Conservation (phyloP, 306 rosid species). For the Medicago lupulina region DNA sequence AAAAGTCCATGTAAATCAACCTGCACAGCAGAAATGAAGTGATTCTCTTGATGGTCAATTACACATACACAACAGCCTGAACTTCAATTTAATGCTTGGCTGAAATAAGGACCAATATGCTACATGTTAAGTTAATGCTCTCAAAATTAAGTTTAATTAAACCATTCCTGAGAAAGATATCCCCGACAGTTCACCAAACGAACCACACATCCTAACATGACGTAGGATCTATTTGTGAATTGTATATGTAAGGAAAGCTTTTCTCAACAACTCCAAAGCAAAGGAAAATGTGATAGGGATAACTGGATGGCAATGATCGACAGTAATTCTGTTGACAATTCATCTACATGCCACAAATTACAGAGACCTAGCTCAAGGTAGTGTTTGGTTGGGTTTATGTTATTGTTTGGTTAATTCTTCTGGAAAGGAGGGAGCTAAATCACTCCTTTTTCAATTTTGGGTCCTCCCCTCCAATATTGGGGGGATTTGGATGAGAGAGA, state of each 20-base stretch:
- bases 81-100: background rate
- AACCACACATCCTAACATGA: background rate
- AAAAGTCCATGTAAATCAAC: slow-evolving; percentile 77
- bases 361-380: background rate
- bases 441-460: background rate
- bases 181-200: background rate
- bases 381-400: background rate
- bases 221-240: background rate
- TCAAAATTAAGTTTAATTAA: background rate
- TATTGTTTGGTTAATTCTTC: slow-evolving; percentile 4
- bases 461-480: background rate
- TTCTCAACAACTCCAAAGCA: background rate
- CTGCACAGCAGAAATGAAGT: slow-evolving; percentile 51
- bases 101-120: slow-evolving; percentile 5
- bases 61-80: background rate
- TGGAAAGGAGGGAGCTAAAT: background rate
- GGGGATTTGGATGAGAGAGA: background rate
- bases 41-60: slow-evolving; percentile 15
- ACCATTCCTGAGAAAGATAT: background rate
- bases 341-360: background rate
- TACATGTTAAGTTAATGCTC: background rate
- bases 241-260: background rate
- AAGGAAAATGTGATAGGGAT: slow-evolving; percentile 2
- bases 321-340: background rate
- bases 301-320: background rate